Evolutionary conservation across 208 protist species (phyloP).

Genomic region (Strigomonas culicis): DNA sequence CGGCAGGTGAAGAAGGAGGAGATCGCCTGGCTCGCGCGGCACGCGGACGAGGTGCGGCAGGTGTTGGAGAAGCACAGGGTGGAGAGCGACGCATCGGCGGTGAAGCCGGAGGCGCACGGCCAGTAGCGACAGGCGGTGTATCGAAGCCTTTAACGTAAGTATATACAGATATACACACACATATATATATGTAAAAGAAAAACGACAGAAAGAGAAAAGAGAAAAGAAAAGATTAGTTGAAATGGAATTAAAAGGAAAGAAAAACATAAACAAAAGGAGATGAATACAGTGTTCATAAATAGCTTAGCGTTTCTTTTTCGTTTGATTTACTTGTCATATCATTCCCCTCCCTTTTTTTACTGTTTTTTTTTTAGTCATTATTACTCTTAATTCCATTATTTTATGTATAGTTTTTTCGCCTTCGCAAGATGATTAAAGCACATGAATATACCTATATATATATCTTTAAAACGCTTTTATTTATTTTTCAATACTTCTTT

Average conservation of each 20-base stretch:
- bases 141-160: not conserved
- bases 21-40: not conserved
- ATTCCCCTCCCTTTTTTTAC: conserved; percentile 6
- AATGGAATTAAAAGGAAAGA: not conserved
- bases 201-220: not conserved
- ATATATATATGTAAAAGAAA: not conserved
- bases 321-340: too few relatives aligned
- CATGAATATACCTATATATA: conserved; percentile 5
- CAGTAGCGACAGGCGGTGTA: not conserved
- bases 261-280: not conserved
- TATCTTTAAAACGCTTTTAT: conserved; percentile 3
- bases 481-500: conserved; percentile 4
- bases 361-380: not conserved
- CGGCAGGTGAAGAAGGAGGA: conserved; percentile 33
- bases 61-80: too few relatives aligned
- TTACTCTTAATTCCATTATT: not conserved
- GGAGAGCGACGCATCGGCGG: too few relatives aligned
- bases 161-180: not conserved
- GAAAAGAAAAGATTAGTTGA: not conserved
- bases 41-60: too few relatives aligned
- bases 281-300: not conserved
- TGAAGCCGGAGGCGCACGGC: too few relatives aligned
- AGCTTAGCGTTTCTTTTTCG: not conserved
- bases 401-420: not conserved
- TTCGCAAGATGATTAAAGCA: not conserved